Evolutionary conservation across 306 rosid genomes (phyloP), one percentile per base, ranked within the genome.

Genomic region (Trichosanthes truncata): DNA sequence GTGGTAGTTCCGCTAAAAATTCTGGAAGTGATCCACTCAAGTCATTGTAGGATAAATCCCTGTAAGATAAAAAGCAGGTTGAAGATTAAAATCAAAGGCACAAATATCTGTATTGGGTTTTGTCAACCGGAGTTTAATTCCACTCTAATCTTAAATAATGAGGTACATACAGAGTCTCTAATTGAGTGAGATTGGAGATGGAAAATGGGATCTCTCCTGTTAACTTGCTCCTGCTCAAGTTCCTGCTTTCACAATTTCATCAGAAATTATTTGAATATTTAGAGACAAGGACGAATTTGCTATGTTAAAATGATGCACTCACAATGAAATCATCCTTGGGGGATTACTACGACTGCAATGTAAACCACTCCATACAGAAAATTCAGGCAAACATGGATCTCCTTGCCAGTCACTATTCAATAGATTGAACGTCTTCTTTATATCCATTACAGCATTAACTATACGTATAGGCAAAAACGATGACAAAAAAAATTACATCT

Each of bases 1-100:
- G 68, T 1, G 68, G 26, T 11, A 85, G 55, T 60, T 41, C 23
- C 3, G 85, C 84, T 15, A 89, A 48, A 80, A 49, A 78, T 7
- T 69, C 72, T 1, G 87, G 92, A 5, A 86, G 11, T 41, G 57
- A 13, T 23, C 92, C 87, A 3, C 72, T 81, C 18, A 89, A 81
- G 36, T 85, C 80, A 55, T 88, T 88, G 85, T 84, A 72, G 29
- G 89, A 84, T 41, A 86, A 78, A 80, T 88, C 85, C 83, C 88
- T 87, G 38, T 12, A 77, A 38, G 12, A 43, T 5, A 2, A 11
- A 38, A 40, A 40, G 15, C 31, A 68, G 25, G 46, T 20, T 15
- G 69, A 62, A 14, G 69, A 61, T 61, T 29, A 61, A 31, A 61
- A 29, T 5, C 10, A 26, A 61, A 29, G 10, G 7, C 4, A 61